Conservation (phyloP, 441 rosid species). For the Adansonia gregorii region DNA sequence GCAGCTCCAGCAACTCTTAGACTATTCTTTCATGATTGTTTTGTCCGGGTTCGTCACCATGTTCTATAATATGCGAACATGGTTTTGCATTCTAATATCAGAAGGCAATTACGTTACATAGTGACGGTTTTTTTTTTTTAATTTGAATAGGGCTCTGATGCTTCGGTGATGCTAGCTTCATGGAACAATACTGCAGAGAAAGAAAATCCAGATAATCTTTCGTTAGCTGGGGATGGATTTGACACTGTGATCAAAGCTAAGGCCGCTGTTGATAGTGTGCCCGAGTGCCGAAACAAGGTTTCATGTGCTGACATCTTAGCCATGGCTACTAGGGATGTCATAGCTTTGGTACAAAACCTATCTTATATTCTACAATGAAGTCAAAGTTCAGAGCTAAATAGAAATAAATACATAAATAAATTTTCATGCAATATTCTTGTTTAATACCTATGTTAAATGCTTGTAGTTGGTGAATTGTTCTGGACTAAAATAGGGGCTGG, state of each 20-base stretch:
- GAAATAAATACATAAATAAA: not conserved
- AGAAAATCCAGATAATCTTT: slow-evolving; percentile 40
- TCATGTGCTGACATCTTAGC: slow-evolving; percentile 71
- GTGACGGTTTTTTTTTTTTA: not conserved
- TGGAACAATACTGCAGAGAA: slow-evolving; percentile 33
- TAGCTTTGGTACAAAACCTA: slow-evolving; percentile 39
- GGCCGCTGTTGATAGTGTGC: slow-evolving; percentile 53
- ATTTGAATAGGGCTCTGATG: slow-evolving; percentile 42
- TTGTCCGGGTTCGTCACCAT: slow-evolving; percentile 33
- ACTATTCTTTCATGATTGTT: slow-evolving; percentile 49
- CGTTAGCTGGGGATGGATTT: slow-evolving; percentile 51
- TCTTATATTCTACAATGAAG: not conserved
- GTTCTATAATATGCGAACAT: not conserved
- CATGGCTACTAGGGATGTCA: slow-evolving; percentile 62
- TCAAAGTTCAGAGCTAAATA: not conserved
- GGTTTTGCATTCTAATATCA: not conserved
- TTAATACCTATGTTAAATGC: not conserved
- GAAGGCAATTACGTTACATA: not conserved
- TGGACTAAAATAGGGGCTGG: not conserved
- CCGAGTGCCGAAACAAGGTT: slow-evolving; percentile 61
- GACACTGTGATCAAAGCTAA: slow-evolving; percentile 63
- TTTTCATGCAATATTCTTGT: not conserved
- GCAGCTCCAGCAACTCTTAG: slow-evolving; percentile 47
- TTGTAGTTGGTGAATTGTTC: not conserved
- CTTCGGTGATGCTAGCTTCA: slow-evolving; percentile 44